Evolutionary conservation across 805 yeast species (phyloP), one percentile per base, ranked within the genome.

Genomic region (Metschnikowia proteae): DNA sequence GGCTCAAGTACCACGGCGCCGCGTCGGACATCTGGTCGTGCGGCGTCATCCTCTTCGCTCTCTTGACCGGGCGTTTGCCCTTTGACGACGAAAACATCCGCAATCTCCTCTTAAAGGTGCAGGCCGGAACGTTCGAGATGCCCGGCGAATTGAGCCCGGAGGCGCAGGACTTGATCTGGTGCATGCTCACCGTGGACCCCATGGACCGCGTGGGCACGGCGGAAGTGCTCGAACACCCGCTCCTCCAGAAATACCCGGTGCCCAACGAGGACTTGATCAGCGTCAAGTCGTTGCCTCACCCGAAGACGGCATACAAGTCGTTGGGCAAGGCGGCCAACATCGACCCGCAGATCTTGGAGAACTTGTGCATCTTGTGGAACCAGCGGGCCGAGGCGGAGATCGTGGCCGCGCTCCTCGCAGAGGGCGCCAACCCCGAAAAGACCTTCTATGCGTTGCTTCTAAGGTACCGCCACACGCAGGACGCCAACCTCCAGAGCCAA

Each of bases 1-100:
- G 94, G 13, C 78, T 79, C 59, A 80, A 81, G 47, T 87, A 87
- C 60, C 90, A 86, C 65, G 95, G 95, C 17, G 83, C 87, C 29
- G 90, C 91, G 32, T 83, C 90, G 51, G 95, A 87, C 68, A 85
- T 87, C 36, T 87, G 95, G 95, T 85, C 92, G 5, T 86, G 94
- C 69, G 95, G 95, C 61, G 87, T 87, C 38, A 86, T 87, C 39
- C 69, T 86, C 43, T 87, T 84, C 68, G 94, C 94, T 4, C 67
- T 87, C 42, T 67, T 87, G 49, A 85, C 92, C 2, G 95, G 95
- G 3, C 83, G 87, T 68, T 70, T 87, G 52, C 95, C 95, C 6
- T 87, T 87, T 61, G 92, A 87, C 63, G 94, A 87, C 65, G 88
- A 86, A 52, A 84, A 84, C 59, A 86, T 87, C 59, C 78, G 89